Conservation (phyloP, 805 yeast species). For the Lipomyces sp. region DNA sequence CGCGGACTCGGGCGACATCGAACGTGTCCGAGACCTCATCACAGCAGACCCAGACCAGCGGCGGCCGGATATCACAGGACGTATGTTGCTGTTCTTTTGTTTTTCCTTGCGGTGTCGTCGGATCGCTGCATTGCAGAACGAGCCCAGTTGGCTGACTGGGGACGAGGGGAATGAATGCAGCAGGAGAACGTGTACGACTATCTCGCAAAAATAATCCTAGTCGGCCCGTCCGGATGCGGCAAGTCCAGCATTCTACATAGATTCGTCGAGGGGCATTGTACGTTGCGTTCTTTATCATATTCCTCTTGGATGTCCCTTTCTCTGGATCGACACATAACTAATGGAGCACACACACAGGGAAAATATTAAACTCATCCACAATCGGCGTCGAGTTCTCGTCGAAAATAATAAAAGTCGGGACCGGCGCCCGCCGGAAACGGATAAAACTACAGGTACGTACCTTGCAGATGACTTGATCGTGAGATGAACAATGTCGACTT, state of each 20-base stretch:
- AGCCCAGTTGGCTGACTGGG: no score
- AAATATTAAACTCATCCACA: slow-evolving; percentile 38
- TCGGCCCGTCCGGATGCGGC: slow-evolving; percentile 50
- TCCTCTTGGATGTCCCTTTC: background rate
- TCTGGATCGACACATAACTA: no score
- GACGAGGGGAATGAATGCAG: no score
- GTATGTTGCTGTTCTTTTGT: background rate
- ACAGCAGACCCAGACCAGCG: slow-evolving; percentile 6
- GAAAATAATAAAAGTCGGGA: slow-evolving; percentile 39
- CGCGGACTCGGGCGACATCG: no score
- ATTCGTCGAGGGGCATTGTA: slow-evolving; percentile 40
- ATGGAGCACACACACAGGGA: no score
- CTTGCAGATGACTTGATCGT: slow-evolving; percentile 46
- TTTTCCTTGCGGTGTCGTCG: background rate
- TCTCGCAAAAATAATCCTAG: slow-evolving; percentile 41
- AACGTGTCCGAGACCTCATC: slow-evolving; percentile 2
- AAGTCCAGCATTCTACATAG: slow-evolving; percentile 47
- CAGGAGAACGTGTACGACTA: slow-evolving; percentile 37
- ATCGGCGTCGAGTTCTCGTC: slow-evolving; percentile 43
- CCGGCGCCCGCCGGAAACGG: slow-evolving; percentile 30
- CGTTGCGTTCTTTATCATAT: slow-evolving; percentile 3
- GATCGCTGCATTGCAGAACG: background rate
- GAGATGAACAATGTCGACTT: background rate
- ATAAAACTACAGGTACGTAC: slow-evolving; percentile 31
- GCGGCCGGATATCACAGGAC: slow-evolving; percentile 11